Conservation (phyloP, 352 stramenopile genomes). For the Discostella stelligera region DNA sequence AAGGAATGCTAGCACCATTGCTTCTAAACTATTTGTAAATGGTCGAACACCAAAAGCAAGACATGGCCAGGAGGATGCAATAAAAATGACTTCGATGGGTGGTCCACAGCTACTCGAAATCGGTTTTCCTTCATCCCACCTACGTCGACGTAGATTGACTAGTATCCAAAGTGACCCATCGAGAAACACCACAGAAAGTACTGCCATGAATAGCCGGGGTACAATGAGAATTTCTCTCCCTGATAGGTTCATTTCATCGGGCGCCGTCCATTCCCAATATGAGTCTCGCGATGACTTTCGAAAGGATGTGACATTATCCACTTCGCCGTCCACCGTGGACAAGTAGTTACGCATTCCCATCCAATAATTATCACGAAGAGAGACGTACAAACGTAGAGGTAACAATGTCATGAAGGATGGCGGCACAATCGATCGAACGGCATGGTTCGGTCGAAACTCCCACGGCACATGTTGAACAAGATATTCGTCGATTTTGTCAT, state of each 20-base stretch:
- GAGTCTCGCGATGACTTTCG: constrained; percentile 3
- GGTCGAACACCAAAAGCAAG: constrained; percentile 62
- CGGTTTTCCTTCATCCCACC: background rate
- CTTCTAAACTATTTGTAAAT: constrained; percentile 77
- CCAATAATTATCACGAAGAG: constrained; percentile 11
- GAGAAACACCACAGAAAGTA: constrained; percentile 63
- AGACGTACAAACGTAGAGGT: constrained; percentile 60
- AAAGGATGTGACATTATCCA: background rate
- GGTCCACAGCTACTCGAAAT: constrained; percentile 14
- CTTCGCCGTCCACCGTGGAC: background rate
- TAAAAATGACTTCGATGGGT: constrained; percentile 53
- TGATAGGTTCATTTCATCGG: constrained; percentile 43
- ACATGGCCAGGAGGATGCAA: constrained; percentile 69
- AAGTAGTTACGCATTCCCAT: background rate
- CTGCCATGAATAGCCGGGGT: constrained; percentile 60
- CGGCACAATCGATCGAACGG: constrained; percentile 68
- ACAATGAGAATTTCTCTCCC: constrained; percentile 67
- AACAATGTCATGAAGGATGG: constrained; percentile 69
- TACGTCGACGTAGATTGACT: constrained; percentile 3
- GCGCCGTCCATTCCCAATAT: constrained; percentile 9
- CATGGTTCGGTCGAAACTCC: constrained; percentile 73
- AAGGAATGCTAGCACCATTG: constrained; percentile 60
- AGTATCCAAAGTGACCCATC: constrained; percentile 69
- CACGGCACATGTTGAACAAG: constrained; percentile 50
- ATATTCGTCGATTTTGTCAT: constrained; percentile 9